A percentile compares a stretch with the other conserved stretches of the same genome.
phyloP scores from a whole-genome alignment of 352 stramenopile genomes.

The Elongisporangium anandrum region DNA sequence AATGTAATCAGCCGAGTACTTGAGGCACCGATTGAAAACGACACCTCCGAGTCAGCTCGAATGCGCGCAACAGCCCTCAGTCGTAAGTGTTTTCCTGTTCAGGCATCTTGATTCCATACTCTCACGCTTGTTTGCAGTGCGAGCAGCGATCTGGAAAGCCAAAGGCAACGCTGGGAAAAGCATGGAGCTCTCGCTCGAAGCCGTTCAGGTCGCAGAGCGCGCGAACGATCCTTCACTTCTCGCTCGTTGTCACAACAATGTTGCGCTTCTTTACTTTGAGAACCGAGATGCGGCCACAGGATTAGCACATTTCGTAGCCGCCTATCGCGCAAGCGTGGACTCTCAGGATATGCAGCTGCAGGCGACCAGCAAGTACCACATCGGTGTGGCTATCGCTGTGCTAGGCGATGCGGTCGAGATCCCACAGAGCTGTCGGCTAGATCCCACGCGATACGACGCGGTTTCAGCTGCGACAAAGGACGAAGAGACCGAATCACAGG shows the following conservation, averaged over 20 bases:
- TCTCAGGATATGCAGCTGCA: constrained; percentile 27
- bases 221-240: constrained; percentile 17
- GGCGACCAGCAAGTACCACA: constrained; percentile 35
- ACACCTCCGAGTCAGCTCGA: not conserved
- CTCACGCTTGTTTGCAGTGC: constrained; percentile 9
- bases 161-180: constrained; percentile 6
- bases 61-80: constrained; percentile 1
- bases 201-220: constrained; percentile 14
- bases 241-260: constrained; percentile 34
- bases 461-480: constrained; percentile 6
- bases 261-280: constrained; percentile 30
- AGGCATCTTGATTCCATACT: not conserved
- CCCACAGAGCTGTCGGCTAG: not conserved
- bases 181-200: constrained; percentile 4
- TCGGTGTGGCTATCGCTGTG: constrained; percentile 28
- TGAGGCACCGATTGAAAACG: constrained; percentile 3
- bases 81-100: constrained; percentile 1
- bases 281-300: constrained; percentile 16
- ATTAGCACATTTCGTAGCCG: constrained; percentile 26
- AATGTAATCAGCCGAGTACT: constrained; percentile 19
- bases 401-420: constrained; percentile 12
- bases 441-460: constrained; percentile 4
- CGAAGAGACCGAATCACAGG: constrained; percentile 7
- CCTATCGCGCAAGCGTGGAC: constrained; percentile 23
- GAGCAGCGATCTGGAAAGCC: constrained; percentile 22